Percentiles rank a stretch among this genome's conserved stretches.
Conservation (phyloP, 306 rosid species). For the Senna siamea region DNA sequence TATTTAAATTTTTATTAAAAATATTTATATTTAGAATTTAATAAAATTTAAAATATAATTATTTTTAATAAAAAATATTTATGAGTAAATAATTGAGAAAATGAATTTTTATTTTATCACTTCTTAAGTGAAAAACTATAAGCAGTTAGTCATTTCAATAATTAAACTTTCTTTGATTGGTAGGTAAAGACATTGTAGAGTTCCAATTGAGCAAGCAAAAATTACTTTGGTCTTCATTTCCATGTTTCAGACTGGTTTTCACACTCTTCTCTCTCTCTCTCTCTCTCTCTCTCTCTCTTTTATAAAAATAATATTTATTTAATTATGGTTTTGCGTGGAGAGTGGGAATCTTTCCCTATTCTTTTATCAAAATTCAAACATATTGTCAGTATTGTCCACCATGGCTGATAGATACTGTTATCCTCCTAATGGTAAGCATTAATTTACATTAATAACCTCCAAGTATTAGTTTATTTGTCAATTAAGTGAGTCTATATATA, state of each 20-base stretch:
- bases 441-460: too few species aligned
- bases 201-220: background rate
- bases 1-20: too few species aligned
- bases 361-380: slow-evolving; percentile 13
- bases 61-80: too few species aligned
- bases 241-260: background rate
- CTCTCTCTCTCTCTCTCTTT: too few species aligned
- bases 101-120: too few species aligned
- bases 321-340: too few species aligned
- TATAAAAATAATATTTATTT: too few species aligned
- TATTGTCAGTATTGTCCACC: background rate
- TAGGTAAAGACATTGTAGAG: slow-evolving; percentile 8
- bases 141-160: background rate
- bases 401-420: background rate
- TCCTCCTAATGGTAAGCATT: background rate
- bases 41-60: too few species aligned
- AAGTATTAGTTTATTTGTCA: too few species aligned
- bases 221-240: slow-evolving; percentile 3
- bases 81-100: background rate
- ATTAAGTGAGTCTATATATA: too few species aligned
- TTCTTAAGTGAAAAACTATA: too few species aligned
- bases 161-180: background rate
- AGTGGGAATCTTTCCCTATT: background rate
- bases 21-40: too few species aligned
- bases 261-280: background rate